Conservation (phyloP, 768 basidiomycete genomes). For the Lactifluus volemus region DNA sequence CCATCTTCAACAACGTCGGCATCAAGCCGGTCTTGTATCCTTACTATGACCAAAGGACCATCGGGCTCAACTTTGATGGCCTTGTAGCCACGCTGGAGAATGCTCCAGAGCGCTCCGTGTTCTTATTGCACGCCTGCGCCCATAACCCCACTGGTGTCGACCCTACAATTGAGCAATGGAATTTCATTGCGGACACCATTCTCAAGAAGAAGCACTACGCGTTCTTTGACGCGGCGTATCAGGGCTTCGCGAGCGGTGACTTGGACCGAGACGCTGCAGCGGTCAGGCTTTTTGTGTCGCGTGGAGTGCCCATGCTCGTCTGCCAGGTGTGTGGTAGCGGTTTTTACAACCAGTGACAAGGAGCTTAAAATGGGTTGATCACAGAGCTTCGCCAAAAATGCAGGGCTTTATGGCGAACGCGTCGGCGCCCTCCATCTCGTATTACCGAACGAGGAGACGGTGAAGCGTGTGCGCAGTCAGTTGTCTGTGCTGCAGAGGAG, state of each 20-base stretch:
- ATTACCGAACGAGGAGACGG: conserved; percentile 52
- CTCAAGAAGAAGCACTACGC: conserved; percentile 69
- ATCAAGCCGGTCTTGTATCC: conserved; percentile 81
- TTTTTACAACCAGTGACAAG: not conserved
- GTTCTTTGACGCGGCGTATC: conserved; percentile 95
- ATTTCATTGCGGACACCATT: conserved; percentile 62
- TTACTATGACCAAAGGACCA: conserved; percentile 90
- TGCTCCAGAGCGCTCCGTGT: conserved; percentile 71
- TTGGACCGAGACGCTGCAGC: conserved; percentile 89
- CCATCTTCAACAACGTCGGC: conserved; percentile 86
- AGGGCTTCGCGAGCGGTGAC: conserved; percentile 92
- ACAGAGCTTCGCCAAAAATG: conserved; percentile 96
- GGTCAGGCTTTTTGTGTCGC: conserved; percentile 76
- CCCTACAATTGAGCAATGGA: conserved; percentile 85
- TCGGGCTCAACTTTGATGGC: conserved; percentile 73
- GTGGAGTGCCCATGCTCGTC: conserved; percentile 66
- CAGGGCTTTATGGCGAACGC: conserved; percentile 91
- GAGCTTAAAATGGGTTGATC: not conserved
- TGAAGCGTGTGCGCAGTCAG: conserved; percentile 72
- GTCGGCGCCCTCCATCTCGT: conserved; percentile 90
- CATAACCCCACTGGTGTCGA: conserved; percentile 98
- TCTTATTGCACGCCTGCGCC: conserved; percentile 89
- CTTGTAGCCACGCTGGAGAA: conserved; percentile 49
- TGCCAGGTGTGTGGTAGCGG: conserved; percentile 59
- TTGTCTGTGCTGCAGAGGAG: conserved; percentile 86